Percentiles rank a stretch among this genome's conserved stretches.
These are phyloP conservation scores for Pseudoneurospora amorphoporcata DNA, from an alignment of 495 filamentous ascomycete genomes.

Conservation along the genomic window DNA sequence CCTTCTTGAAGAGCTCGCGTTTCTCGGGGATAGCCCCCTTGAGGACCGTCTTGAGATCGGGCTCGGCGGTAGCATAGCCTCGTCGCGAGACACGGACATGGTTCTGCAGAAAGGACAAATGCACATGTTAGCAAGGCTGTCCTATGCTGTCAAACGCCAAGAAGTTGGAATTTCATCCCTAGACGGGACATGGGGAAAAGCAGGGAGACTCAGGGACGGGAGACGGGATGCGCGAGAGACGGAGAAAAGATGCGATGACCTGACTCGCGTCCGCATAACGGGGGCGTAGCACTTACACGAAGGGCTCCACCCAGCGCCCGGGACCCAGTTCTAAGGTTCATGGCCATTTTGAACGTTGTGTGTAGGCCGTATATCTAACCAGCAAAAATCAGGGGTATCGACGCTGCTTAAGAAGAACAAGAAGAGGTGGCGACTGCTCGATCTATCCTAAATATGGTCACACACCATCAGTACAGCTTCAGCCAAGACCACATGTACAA, in stretches of 20 bases:
- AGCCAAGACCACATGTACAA: background rate
- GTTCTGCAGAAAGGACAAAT: conserved; percentile 2
- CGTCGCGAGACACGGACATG: conserved; percentile 23
- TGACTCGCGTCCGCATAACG: background rate
- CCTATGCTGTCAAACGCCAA: conserved; percentile 13
- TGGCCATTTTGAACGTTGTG: conserved; percentile 9
- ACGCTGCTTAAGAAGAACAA: background rate
- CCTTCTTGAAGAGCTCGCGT: conserved; percentile 80
- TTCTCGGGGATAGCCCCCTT: conserved; percentile 80
- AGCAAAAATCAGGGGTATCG: background rate
- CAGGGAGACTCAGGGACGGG: background rate
- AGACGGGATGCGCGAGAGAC: background rate
- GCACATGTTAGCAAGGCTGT: conserved; percentile 20
- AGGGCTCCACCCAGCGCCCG: conserved; percentile 34
- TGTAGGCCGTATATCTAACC: background rate
- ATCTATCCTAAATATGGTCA: background rate
- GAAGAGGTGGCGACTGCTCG: background rate
- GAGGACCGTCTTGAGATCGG: conserved; percentile 77
- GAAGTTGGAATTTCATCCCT: background rate
- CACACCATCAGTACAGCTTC: background rate
- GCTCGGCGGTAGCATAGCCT: conserved; percentile 63
- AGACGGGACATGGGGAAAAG: background rate
- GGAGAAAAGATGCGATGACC: background rate
- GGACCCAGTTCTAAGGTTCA: conserved; percentile 18
- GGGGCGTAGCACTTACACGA: conserved; percentile 32